Evolutionary conservation across 768 basidiomycete genomes (phyloP).

Genomic region (Pisolithus marmoratus): DNA sequence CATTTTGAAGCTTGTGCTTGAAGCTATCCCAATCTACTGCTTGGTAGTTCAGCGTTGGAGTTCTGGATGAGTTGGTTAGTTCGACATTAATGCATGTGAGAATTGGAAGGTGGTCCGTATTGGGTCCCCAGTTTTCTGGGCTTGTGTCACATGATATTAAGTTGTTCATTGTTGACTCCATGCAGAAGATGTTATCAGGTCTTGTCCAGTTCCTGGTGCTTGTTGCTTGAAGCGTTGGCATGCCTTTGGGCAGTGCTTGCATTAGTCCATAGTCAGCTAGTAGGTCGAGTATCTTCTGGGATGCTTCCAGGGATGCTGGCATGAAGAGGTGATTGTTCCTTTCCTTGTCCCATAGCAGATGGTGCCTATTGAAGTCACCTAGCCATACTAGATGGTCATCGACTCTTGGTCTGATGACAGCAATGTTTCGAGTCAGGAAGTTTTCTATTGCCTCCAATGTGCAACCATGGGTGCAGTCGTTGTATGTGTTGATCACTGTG

Average conservation of each 20-base stretch:
- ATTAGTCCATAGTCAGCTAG: conserved; percentile 22
- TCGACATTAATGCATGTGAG: not conserved
- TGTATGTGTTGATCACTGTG: too few species aligned
- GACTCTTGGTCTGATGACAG: not conserved
- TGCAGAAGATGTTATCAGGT: conserved; percentile 11
- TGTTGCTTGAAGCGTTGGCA: conserved; percentile 28
- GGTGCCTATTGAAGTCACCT: too few species aligned
- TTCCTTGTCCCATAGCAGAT: too few species aligned
- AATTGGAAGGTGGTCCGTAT: too few species aligned
- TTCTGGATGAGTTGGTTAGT: too few species aligned
- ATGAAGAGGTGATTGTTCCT: too few species aligned
- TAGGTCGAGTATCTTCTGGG: conserved; percentile 23
- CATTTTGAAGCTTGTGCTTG: not conserved
- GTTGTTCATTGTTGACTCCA: too few species aligned
- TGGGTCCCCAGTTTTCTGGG: too few species aligned
- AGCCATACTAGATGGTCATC: conserved; percentile 14
- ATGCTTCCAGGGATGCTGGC: conserved; percentile 6
- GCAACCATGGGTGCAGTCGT: too few species aligned
- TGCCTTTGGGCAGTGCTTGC: too few species aligned
- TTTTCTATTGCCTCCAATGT: not conserved
- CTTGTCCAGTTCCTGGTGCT: conserved; percentile 24
- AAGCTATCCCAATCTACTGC: conserved; percentile 8
- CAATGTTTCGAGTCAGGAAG: not conserved
- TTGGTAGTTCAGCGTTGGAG: not conserved
- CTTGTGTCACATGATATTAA: too few species aligned